Evolutionary conservation across 225 moss, liverwort and hornwort genomes (phyloP).

Genomic region (Physcomitrellopsis africana): DNA sequence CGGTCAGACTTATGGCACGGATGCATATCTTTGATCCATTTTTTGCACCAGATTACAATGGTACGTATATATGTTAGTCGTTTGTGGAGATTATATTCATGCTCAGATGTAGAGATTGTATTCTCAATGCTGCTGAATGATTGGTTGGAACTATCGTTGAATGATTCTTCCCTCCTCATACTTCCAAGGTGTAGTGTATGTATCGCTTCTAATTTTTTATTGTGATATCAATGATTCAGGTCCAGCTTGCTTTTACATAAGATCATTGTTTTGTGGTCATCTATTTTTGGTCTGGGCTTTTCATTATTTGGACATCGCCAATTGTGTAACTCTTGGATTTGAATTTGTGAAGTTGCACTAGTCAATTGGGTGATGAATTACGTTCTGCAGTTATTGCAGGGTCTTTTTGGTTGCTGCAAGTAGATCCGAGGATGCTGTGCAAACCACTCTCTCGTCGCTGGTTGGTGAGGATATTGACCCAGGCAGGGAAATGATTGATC

Average conservation of each 20-base stretch:
- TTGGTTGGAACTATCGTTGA: slow-evolving; percentile 97
- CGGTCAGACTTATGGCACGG: slow-evolving; percentile 97
- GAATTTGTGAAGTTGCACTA: not conserved
- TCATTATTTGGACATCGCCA: not conserved
- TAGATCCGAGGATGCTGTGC: slow-evolving; percentile 88
- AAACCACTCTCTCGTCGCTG: slow-evolving; percentile 90
- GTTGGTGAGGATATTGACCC: slow-evolving; percentile 96
- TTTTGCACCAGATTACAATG: slow-evolving; percentile 87
- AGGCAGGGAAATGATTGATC: slow-evolving; percentile 56
- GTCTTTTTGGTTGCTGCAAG: slow-evolving; percentile 92
- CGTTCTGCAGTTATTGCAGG: slow-evolving; percentile 48
- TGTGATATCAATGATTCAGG: slow-evolving; percentile 21
- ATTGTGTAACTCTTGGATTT: not conserved
- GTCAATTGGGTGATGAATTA: slow-evolving; percentile 9
- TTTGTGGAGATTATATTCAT: not conserved
- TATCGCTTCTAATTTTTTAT: slow-evolving; percentile 2
- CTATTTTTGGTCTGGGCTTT: not conserved
- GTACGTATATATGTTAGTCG: slow-evolving; percentile 38
- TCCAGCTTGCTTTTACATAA: not conserved
- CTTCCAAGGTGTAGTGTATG: slow-evolving; percentile 74
- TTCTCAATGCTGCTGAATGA: slow-evolving; percentile 69
- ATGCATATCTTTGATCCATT: slow-evolving; percentile 99
- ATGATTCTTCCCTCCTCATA: slow-evolving; percentile 90
- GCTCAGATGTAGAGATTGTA: slow-evolving; percentile 7
- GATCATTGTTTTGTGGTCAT: not conserved